Base-by-base conservation (phyloP, 208 protist species). In the Trypanosoma lewisi region DNA sequence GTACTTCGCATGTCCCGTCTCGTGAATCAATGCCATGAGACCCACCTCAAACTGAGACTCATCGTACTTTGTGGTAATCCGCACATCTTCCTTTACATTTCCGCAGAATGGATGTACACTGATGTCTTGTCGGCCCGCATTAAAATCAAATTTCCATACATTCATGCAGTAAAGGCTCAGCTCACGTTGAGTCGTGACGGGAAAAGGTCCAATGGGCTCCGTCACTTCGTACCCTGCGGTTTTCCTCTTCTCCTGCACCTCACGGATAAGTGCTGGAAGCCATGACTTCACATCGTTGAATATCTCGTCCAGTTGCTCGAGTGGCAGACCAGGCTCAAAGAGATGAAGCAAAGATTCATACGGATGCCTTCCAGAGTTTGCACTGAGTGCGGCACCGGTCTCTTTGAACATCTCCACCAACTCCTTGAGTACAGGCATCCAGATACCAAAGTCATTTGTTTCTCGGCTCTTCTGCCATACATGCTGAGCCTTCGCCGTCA, bases 1-100 rank as follows among this genome's bases (percentile, higher is more conserved):
- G 66, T 96, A 97, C 63, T 93, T 90, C 31, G 84, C 87, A 56
- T 97, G 93, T 2, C 93, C 93, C 1, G 77, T 77, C 68, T 96
- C 91, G 56, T 96, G 91, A 39, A 97, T 85, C 25, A 89, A 63
- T 11, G 70, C 89, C 39, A 83, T 72, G 1, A 97, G 64, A 25
- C 73, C 77, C 28, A 82, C 47, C 12, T 74, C 53, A 42, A 85
- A 85, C 37, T 81, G 73, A 0, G 77, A 51, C 8, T 83, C 81
- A n/a, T 16, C 42, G 69, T 89, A 97, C 56, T 81, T 78, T 3
- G 85, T 93, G 1, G 93, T 97, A 44, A 97, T 80, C 28, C 93
- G 82, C 52, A 80, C 78, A 76, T 97, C 93, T 34, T 86, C 78
- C 67, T 82, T 80, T 42, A 75, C 67, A 63, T 84, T 85, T 33